Percentiles rank a stretch among this genome's conserved stretches.
These are phyloP conservation scores for Diospyros kaki DNA, from an alignment of 148 eudicot species.

Conservation along the genomic window DNA sequence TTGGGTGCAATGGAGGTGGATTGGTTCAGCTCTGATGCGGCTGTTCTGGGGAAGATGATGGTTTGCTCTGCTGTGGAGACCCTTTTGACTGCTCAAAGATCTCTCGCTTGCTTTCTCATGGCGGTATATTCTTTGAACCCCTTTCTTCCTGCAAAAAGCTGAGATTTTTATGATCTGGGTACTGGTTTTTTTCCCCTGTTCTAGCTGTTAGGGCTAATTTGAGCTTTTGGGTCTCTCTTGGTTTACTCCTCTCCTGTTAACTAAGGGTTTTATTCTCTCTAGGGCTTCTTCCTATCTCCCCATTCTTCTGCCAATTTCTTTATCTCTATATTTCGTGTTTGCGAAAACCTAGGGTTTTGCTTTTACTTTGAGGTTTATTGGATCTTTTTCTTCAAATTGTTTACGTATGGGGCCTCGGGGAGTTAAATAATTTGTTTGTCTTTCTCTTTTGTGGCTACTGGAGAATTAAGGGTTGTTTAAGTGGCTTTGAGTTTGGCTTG, in stretches of 20 bases:
- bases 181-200: not conserved
- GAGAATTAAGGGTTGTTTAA: not conserved
- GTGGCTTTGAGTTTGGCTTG: not conserved
- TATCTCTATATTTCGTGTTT: not conserved
- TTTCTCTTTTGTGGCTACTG: not conserved
- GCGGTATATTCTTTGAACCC: constrained; percentile 30
- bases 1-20: constrained; percentile 47
- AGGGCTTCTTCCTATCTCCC: not conserved
- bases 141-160: constrained; percentile 10
- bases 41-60: constrained; percentile 19
- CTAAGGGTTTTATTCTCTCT: not conserved
- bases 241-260: not conserved
- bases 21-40: constrained; percentile 29
- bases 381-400: not conserved
- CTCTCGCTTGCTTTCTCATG: constrained; percentile 47
- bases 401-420: not conserved
- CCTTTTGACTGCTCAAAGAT: constrained; percentile 51
- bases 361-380: not conserved
- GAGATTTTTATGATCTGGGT: constrained; percentile 15
- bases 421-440: not conserved
- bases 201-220: constrained; percentile 1
- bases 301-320: not conserved
- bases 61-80: constrained; percentile 37
- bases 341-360: not conserved
- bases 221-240: constrained; percentile 11